Percentiles rank a stretch among this genome's conserved stretches.
phyloP scores from a whole-genome alignment of 2,329 filamentous ascomycete genomes.

The Trichoderma sp. region DNA sequence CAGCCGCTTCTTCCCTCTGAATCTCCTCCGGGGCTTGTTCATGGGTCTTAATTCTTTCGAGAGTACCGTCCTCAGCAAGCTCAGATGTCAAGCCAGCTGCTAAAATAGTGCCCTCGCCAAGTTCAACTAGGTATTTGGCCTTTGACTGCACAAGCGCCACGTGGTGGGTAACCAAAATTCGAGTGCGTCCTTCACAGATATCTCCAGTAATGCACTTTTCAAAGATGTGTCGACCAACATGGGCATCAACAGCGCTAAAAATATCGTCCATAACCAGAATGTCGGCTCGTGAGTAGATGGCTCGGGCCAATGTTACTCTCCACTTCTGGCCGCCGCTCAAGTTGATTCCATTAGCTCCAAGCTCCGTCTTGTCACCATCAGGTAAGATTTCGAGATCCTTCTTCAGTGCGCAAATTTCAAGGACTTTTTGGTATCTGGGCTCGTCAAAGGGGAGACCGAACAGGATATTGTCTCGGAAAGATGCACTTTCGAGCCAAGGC shows the following conservation, averaged over 20 bases:
- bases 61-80: constrained; percentile 54
- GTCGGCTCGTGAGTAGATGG: constrained; percentile 74
- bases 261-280: constrained; percentile 80
- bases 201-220: constrained; percentile 72
- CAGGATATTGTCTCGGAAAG: constrained; percentile 73
- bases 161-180: constrained; percentile 79
- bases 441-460: constrained; percentile 71
- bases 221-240: constrained; percentile 76
- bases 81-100: constrained; percentile 64
- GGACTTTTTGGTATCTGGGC: constrained; percentile 66
- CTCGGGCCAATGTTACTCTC: constrained; percentile 75
- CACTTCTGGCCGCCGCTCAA: constrained; percentile 81
- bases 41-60: constrained; percentile 56
- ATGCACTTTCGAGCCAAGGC: constrained; percentile 82
- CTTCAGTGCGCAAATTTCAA: constrained; percentile 68
- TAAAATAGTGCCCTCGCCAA: constrained; percentile 65
- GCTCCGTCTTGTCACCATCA: constrained; percentile 76
- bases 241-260: constrained; percentile 78
- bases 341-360: constrained; percentile 82
- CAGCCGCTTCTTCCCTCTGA: constrained; percentile 45
- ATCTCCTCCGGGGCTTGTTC: constrained; percentile 47
- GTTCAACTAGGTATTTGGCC: constrained; percentile 71
- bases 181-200: constrained; percentile 65
- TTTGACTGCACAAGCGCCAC: constrained; percentile 67
- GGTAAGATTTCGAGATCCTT: constrained; percentile 74